A percentile compares a stretch with the other conserved stretches of the same genome.
phyloP scores from a whole-genome alignment of 2,329 filamentous ascomycete genomes.

The Penicillium vulpinum region DNA sequence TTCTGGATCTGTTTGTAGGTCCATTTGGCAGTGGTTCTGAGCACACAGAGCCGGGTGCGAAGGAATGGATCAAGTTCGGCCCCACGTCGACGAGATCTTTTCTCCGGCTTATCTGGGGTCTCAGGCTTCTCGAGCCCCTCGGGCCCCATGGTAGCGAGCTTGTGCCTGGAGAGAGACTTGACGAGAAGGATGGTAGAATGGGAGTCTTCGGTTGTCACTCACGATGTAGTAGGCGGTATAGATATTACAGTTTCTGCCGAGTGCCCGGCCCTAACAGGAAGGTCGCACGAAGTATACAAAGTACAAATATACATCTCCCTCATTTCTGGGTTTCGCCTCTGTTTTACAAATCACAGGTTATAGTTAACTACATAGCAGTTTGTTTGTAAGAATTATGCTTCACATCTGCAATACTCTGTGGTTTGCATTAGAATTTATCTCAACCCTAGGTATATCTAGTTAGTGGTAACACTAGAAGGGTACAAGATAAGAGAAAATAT shows the following conservation, averaged over 20 bases:
- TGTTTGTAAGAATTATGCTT: neutral
- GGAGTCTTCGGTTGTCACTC: neutral
- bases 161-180: neutral
- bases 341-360: neutral
- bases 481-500: neutral
- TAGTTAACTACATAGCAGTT: too few species aligned
- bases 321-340: neutral
- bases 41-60: conserved; percentile 10
- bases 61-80: conserved; percentile 14
- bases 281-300: neutral
- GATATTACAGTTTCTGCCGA: neutral
- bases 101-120: neutral
- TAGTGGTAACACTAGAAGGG: too few species aligned
- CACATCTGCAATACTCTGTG: too few species aligned
- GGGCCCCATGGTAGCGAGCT: conserved; percentile 2
- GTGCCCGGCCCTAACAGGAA: neutral
- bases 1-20: conserved; percentile 10
- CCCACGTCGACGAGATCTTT: conserved; percentile 3
- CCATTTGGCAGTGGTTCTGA: conserved; percentile 13
- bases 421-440: neutral
- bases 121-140: conserved; percentile 1
- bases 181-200: neutral
- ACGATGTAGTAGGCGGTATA: neutral
- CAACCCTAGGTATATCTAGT: too few species aligned
- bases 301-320: neutral